Conservation (phyloP, 805 yeast species). For the Saccharomycopsis fodiens region DNA sequence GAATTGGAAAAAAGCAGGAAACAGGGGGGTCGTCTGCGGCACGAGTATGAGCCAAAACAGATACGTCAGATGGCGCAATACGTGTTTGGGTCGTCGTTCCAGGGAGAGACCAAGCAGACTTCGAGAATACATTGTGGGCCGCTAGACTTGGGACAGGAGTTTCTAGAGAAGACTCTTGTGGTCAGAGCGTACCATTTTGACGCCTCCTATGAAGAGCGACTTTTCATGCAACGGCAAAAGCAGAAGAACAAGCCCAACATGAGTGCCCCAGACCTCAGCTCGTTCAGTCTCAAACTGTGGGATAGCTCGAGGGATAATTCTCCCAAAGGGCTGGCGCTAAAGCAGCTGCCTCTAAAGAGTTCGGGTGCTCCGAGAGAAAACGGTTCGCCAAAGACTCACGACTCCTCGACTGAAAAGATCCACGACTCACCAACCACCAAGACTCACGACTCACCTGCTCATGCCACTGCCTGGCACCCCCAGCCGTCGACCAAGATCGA, state of each 20-base stretch:
- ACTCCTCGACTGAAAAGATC: neutral
- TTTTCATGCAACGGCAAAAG: neutral
- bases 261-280: neutral
- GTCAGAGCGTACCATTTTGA: conserved; percentile 20
- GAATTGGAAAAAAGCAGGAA: conserved; percentile 9
- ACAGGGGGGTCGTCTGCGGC: neutral
- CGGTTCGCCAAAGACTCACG: neutral
- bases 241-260: neutral
- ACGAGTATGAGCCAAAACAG: conserved; percentile 4
- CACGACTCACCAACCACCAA: neutral
- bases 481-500: conserved; percentile 19
- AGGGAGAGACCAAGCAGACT: conserved; percentile 15
- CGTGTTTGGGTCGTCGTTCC: conserved; percentile 18
- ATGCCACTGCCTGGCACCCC: conserved; percentile 9
- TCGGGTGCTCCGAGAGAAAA: neutral
- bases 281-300: neutral
- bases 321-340: too few relatives aligned
- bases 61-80: conserved; percentile 16
- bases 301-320: too few relatives aligned
- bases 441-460: too few relatives aligned
- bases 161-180: conserved; percentile 15
- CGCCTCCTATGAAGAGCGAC: conserved; percentile 17
- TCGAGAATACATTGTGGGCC: conserved; percentile 20
- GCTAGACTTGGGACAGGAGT: conserved; percentile 1
- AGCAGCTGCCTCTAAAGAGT: too few relatives aligned